These are phyloP conservation scores for Kodamaea hsintzibuensis DNA, from an alignment of 805 yeast genomes.

Conservation along the genomic window DNA sequence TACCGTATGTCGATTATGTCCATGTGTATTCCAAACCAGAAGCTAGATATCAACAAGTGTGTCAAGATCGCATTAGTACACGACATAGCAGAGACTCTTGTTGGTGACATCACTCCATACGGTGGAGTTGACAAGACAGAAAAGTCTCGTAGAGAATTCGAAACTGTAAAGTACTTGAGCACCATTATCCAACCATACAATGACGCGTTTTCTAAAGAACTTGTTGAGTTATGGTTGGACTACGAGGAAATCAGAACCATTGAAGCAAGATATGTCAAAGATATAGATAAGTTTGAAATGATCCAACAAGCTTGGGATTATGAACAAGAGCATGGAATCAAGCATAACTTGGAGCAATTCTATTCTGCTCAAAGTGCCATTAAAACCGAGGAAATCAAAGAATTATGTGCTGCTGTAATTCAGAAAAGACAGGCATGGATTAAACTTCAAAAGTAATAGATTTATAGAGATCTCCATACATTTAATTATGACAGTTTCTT, in stretches of 20 bases:
- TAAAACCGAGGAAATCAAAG: slow-evolving; percentile 68
- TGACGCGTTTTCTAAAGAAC: slow-evolving; percentile 57
- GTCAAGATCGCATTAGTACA: slow-evolving; percentile 86
- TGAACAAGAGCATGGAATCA: slow-evolving; percentile 62
- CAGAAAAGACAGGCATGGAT: slow-evolving; percentile 38
- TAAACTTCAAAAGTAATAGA: not conserved
- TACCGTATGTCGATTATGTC: slow-evolving; percentile 87
- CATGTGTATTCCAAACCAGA: slow-evolving; percentile 60
- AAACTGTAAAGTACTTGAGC: slow-evolving; percentile 66
- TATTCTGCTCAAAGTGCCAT: slow-evolving; percentile 60
- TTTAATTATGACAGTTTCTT: not conserved
- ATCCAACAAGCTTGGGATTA: slow-evolving; percentile 81
- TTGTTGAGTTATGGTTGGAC: slow-evolving; percentile 77
- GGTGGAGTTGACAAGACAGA: slow-evolving; percentile 70
- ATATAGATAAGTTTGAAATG: slow-evolving; percentile 89
- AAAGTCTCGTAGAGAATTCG: slow-evolving; percentile 79
- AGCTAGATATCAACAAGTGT: slow-evolving; percentile 65
- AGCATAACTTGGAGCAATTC: slow-evolving; percentile 67
- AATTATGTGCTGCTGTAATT: slow-evolving; percentile 55
- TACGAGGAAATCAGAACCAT: slow-evolving; percentile 80
- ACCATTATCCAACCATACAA: slow-evolving; percentile 67
- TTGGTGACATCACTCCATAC: slow-evolving; percentile 90
- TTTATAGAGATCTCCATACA: not conserved
- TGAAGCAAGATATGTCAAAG: slow-evolving; percentile 91
- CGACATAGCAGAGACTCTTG: slow-evolving; percentile 91